phyloP scores from a whole-genome alignment of 108 stramenopile species.

The Cyclotella atomus region DNA sequence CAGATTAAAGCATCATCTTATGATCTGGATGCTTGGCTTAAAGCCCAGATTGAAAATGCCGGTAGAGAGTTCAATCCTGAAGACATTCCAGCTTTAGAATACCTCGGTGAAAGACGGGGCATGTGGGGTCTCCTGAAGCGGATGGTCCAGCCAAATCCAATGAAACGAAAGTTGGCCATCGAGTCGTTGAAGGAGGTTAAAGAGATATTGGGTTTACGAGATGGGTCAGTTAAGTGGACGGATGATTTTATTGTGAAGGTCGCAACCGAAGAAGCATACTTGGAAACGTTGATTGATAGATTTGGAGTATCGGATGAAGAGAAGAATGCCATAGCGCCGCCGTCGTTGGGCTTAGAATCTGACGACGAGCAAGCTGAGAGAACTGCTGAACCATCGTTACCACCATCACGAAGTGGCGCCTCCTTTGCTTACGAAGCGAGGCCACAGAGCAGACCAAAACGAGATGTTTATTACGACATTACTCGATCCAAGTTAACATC shows the following conservation, averaged over 20 bases:
- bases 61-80: conserved; percentile 53
- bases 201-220: conserved; percentile 44
- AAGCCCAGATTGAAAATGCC: conserved; percentile 28
- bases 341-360: too few species aligned
- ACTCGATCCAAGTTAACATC: conserved; percentile 12
- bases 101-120: conserved; percentile 69
- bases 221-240: conserved; percentile 29
- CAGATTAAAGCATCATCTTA: conserved; percentile 67
- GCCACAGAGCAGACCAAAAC: not conserved
- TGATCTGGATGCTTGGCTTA: conserved; percentile 78
- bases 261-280: conserved; percentile 53
- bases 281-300: conserved; percentile 58
- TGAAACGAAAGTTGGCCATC: conserved; percentile 51
- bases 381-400: not conserved
- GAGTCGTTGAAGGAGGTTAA: conserved; percentile 51
- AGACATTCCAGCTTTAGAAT: conserved; percentile 66
- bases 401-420: too few species aligned
- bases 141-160: conserved; percentile 66
- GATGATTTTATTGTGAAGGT: conserved; percentile 25
- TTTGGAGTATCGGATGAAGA: conserved; percentile 17
- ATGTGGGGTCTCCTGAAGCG: conserved; percentile 68
- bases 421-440: too few species aligned
- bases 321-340: not conserved
- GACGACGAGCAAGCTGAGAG: not conserved
- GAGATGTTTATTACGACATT: conserved; percentile 13